Conservation (phyloP, 2,329 filamentous ascomycete species). For the Beauveria rudraprayagi region DNA sequence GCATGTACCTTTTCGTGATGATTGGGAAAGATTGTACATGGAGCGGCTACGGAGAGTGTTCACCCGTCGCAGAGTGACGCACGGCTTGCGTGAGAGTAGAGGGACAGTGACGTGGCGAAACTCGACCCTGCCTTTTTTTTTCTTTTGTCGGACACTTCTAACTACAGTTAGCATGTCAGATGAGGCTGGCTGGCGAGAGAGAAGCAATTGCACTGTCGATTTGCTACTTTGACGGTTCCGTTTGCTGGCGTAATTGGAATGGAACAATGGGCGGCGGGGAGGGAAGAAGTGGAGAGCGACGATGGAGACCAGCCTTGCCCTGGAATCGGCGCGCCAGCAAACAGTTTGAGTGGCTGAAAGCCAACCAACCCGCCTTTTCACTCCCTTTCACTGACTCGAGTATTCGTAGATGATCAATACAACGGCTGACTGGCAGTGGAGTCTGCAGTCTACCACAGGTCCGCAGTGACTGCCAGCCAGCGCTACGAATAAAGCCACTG, state of each 20-base stretch:
- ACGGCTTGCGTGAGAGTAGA: background rate
- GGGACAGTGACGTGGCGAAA: background rate
- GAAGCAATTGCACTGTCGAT: background rate
- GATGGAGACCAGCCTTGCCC: background rate
- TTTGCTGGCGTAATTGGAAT: background rate
- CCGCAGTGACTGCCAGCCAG: too few species aligned
- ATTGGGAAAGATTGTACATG: background rate
- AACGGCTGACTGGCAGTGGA: too few species aligned
- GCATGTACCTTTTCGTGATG: background rate
- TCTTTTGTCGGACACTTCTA: background rate
- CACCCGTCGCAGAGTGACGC: background rate
- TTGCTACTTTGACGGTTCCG: background rate
- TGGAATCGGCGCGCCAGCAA: constrained; percentile 7
- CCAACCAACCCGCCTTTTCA: too few species aligned
- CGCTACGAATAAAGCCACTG: too few species aligned
- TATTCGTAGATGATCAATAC: too few species aligned
- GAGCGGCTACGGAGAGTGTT: background rate
- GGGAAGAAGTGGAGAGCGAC: background rate
- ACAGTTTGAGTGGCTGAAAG: background rate
- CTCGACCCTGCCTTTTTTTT: background rate
- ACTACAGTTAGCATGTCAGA: background rate
- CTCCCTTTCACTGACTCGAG: too few species aligned
- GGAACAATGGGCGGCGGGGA: background rate
- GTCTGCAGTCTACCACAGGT: too few species aligned
- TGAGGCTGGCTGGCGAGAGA: background rate